Evolutionary conservation across 306 rosid genomes (phyloP).

Genomic region (Pyrus pyrifolia): DNA sequence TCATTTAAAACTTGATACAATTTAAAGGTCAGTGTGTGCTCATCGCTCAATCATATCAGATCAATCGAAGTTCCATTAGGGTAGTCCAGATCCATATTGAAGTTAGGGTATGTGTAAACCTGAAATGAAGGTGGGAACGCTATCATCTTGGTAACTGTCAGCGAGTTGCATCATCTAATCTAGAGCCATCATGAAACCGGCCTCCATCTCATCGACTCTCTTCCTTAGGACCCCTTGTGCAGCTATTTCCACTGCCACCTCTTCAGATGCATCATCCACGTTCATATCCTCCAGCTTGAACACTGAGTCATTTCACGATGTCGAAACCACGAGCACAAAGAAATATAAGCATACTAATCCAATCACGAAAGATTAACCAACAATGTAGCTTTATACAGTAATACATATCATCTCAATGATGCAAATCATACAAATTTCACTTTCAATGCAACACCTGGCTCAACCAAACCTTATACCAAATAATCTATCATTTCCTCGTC

Average conservation of each 20-base stretch:
- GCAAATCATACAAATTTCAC: not conserved
- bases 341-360: not conserved
- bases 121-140: slow-evolving; percentile 35
- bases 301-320: not conserved
- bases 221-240: slow-evolving; percentile 96
- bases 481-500: not conserved
- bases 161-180: slow-evolving; percentile 91
- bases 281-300: slow-evolving; percentile 70
- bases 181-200: slow-evolving; percentile 83
- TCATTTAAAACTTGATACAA: not conserved
- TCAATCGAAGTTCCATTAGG: not conserved
- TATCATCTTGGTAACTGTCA: slow-evolving; percentile 76
- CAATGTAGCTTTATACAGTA: not conserved
- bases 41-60: not conserved
- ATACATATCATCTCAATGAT: not conserved
- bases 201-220: slow-evolving; percentile 94
- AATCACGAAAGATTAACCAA: not conserved
- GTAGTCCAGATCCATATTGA: not conserved
- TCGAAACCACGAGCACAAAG: not conserved
- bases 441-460: not conserved
- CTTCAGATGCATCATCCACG: slow-evolving; percentile 86
- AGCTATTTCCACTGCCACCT: slow-evolving; percentile 89
- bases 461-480: not conserved
- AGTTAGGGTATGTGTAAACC: not conserved
- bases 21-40: not conserved